Percentiles rank a stretch among this genome's conserved stretches.
These are phyloP conservation scores for Fusarium kyushuense DNA, from an alignment of 2,329 filamentous ascomycete genomes.

Conservation along the genomic window DNA sequence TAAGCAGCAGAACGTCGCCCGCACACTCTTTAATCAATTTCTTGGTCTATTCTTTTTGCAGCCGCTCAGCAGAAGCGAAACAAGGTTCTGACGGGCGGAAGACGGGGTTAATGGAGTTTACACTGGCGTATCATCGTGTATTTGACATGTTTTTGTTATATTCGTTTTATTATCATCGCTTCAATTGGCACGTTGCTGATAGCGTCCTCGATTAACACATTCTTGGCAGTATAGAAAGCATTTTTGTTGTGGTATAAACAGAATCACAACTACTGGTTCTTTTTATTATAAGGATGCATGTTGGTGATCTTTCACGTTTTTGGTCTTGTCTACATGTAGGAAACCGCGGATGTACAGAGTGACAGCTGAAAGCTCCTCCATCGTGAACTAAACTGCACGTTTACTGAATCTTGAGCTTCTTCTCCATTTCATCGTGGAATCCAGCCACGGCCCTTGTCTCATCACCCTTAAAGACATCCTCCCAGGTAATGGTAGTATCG, in stretches of 20 bases:
- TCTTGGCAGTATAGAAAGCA: conserved; percentile 53
- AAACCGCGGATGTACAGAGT: conserved; percentile 32
- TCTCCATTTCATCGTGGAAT: conserved; percentile 95
- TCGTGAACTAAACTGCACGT: conserved; percentile 5
- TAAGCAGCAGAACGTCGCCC: conserved; percentile 11
- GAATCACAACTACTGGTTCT: conserved; percentile 4
- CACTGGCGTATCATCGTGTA: conserved; percentile 48
- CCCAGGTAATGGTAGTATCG: conserved; percentile 86
- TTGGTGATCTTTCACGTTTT: conserved; percentile 7
- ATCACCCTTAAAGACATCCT: conserved; percentile 89
- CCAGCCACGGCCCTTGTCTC: conserved; percentile 77
- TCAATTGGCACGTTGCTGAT: conserved; percentile 23
- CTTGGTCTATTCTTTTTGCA: conserved; percentile 39
- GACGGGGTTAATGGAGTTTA: conserved; percentile 48
- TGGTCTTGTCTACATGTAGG: conserved; percentile 37
- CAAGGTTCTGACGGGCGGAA: conserved; percentile 41
- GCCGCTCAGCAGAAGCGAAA: conserved; percentile 42
- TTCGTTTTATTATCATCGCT: conserved; percentile 36
- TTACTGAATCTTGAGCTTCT: conserved; percentile 79
- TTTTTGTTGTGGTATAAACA: conserved; percentile 23
- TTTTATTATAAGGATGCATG: not conserved
- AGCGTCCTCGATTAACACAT: conserved; percentile 30
- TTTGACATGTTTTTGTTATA: conserved; percentile 43
- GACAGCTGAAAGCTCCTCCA: conserved; percentile 6
- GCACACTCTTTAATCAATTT: conserved; percentile 40